A percentile compares a stretch with the other conserved stretches of the same genome.
Evolutionary conservation across 805 yeast genomes (phyloP).

Genomic region (Schizosaccharomyces japonicus): DNA sequence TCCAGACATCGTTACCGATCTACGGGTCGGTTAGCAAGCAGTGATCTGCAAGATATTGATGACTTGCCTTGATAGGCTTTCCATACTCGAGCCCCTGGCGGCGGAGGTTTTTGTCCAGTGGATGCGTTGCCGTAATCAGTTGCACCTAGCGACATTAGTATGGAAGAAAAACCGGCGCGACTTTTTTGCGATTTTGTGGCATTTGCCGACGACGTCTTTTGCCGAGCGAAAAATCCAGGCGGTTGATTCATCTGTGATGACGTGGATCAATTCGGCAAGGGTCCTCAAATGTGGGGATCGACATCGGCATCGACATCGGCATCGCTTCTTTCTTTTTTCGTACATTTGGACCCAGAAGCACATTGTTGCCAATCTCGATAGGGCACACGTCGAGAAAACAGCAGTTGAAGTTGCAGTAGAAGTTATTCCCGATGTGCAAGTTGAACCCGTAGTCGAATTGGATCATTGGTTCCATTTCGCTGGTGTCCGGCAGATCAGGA

Average conservation of each 20-base stretch:
- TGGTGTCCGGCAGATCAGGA: conserved; percentile 24
- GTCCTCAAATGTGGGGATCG: too few species aligned
- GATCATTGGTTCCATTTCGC: conserved; percentile 34
- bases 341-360: conserved; percentile 35
- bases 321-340: neutral
- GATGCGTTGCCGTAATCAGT: conserved; percentile 37
- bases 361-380: conserved; percentile 36
- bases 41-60: neutral
- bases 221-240: too few species aligned
- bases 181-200: neutral
- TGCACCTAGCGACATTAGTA: conserved; percentile 19
- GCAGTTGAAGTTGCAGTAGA: conserved; percentile 32
- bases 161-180: too few species aligned
- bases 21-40: neutral
- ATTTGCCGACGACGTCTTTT: too few species aligned
- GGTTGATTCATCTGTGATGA: too few species aligned
- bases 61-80: conserved; percentile 21
- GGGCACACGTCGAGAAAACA: conserved; percentile 35
- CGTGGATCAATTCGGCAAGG: too few species aligned
- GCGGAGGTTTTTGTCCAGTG: conserved; percentile 26
- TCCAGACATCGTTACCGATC: conserved; percentile 47
- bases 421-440: conserved; percentile 29
- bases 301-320: too few species aligned
- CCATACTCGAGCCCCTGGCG: conserved; percentile 28
- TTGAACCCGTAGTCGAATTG: conserved; percentile 46